Conservation (phyloP, 176 grass and related monocot species). For the Saccharum spontaneum region DNA sequence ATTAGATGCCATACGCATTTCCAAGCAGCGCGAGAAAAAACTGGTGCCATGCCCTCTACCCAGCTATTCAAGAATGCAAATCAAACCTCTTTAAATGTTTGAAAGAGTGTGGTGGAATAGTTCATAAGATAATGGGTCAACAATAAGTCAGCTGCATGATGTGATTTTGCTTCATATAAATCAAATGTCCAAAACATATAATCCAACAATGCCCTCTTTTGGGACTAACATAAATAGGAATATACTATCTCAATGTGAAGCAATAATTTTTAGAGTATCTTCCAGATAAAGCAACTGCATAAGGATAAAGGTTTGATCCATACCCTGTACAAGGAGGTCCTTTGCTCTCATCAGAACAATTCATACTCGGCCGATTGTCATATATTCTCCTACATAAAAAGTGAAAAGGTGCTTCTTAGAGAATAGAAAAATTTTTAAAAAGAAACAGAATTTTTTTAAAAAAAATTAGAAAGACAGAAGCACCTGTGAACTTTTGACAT, state of each 20-base stretch:
- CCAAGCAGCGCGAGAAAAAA: conserved; percentile 97
- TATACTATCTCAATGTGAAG: neutral
- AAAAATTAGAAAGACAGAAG: conserved; percentile 4
- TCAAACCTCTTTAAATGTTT: conserved; percentile 24
- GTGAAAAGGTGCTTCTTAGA: conserved; percentile 17
- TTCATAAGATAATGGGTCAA: neutral
- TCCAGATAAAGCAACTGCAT: conserved; percentile 25
- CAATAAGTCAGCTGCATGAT: neutral
- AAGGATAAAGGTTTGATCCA: conserved; percentile 12
- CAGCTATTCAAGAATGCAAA: conserved; percentile 52
- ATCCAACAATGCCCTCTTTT: neutral
- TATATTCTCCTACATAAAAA: conserved; percentile 74
- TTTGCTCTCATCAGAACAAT: conserved; percentile 83
- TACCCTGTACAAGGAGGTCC: conserved; percentile 99
- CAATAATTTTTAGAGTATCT: neutral
- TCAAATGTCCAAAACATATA: neutral
- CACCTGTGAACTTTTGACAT: conserved; percentile 89
- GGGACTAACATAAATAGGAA: neutral
- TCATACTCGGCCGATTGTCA: conserved; percentile 65
- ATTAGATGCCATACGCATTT: conserved; percentile 98
- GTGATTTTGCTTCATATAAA: neutral
- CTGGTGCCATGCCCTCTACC: conserved; percentile 99
- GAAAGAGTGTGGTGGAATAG: neutral
- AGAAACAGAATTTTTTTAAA: neutral
- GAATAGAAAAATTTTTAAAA: neutral